Percentiles rank a stretch among this genome's conserved stretches.
Conservation (phyloP, 192 early-diverging fungal genomes). For the Coemansia sp. region DNA sequence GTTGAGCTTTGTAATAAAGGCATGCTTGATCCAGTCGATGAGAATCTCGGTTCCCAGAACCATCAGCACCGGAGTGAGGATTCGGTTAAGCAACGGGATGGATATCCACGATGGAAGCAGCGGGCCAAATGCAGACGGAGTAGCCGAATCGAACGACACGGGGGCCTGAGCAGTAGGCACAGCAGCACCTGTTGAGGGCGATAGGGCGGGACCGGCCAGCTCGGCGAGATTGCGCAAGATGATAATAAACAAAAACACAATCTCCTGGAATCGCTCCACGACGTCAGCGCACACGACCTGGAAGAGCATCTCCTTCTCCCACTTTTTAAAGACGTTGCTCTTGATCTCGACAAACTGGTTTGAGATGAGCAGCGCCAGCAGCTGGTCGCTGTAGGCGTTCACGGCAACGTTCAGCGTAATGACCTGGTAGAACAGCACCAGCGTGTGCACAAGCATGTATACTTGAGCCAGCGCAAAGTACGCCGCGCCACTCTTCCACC, state of each 20-base stretch:
- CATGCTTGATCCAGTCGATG: conserved; percentile 98
- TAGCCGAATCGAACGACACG: conserved; percentile 40
- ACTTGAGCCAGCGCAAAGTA: conserved; percentile 75
- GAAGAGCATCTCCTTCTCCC: conserved; percentile 96
- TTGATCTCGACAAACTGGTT: conserved; percentile 99
- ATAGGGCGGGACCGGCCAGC: conserved; percentile 62
- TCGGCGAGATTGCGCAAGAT: conserved; percentile 90
- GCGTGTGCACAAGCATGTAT: conserved; percentile 90
- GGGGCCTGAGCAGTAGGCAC: conserved; percentile 40
- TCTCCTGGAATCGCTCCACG: conserved; percentile 93
- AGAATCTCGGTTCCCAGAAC: conserved; percentile 88
- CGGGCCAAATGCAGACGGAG: conserved; percentile 62
- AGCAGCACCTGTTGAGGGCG: conserved; percentile 49
- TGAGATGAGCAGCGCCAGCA: conserved; percentile 89
- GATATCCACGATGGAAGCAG: conserved; percentile 68
- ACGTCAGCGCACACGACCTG: conserved; percentile 94
- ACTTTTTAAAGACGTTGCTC: conserved; percentile 94
- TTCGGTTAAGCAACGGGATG: conserved; percentile 62
- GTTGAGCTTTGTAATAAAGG: conserved; percentile 98
- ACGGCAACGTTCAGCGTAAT: conserved; percentile 96
- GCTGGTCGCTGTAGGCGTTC: conserved; percentile 93
- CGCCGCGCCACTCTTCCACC: conserved; percentile 41
- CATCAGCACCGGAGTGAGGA: conserved; percentile 80
- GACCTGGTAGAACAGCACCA: conserved; percentile 93
- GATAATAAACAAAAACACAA: conserved; percentile 87